These are phyloP conservation scores for Metarhizium guizhouense DNA, from an alignment of 2,329 filamentous ascomycete species.

Conservation along the genomic window DNA sequence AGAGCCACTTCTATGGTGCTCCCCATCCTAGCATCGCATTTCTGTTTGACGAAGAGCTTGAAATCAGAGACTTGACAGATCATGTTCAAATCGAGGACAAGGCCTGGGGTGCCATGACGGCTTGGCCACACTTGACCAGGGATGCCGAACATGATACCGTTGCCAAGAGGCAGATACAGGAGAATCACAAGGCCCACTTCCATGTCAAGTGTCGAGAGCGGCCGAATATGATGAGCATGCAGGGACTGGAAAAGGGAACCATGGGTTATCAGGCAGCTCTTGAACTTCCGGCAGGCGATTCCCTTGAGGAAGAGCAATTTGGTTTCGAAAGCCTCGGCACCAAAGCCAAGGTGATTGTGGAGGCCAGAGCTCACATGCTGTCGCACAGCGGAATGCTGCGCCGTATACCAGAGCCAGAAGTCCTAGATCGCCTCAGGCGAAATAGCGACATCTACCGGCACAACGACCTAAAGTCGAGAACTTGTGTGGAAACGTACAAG, in stretches of 20 bases:
- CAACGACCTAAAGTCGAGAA: constrained; percentile 39
- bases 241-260: constrained; percentile 62
- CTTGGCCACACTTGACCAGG: constrained; percentile 52
- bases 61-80: constrained; percentile 55
- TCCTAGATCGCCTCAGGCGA: constrained; percentile 50
- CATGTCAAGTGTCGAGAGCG: constrained; percentile 50
- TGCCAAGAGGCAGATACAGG: constrained; percentile 31
- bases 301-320: constrained; percentile 52
- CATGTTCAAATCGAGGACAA: constrained; percentile 54
- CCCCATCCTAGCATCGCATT: constrained; percentile 57
- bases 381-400: constrained; percentile 44
- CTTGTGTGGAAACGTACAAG: constrained; percentile 50
- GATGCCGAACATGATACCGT: constrained; percentile 37
- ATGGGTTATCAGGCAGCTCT: constrained; percentile 61
- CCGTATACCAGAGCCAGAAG: constrained; percentile 45
- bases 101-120: constrained; percentile 54
- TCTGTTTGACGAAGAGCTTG: constrained; percentile 55
- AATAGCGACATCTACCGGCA: constrained; percentile 47
- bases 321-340: constrained; percentile 47
- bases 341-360: constrained; percentile 44
- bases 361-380: constrained; percentile 49
- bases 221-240: constrained; percentile 65
- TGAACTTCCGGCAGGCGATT: constrained; percentile 56
- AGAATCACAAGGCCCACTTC: constrained; percentile 45
- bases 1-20: constrained; percentile 50